Evolutionary conservation across 2,329 filamentous ascomycete species (phyloP).

Genomic region (Amauroascus niger): DNA sequence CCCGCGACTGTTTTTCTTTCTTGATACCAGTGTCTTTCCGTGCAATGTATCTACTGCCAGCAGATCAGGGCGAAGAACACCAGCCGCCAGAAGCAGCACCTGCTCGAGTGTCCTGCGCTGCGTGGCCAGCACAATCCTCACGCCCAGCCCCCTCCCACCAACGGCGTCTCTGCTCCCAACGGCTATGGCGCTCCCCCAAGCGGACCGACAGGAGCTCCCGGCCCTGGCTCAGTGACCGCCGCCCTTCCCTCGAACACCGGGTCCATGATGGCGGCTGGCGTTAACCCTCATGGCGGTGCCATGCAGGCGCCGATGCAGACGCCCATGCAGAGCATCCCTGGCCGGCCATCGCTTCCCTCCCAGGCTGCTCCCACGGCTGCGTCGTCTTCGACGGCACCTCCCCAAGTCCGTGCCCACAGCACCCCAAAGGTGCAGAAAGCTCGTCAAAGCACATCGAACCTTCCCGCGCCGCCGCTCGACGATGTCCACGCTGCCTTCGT

Average conservation of each 20-base stretch:
- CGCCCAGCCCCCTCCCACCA: constrained; percentile 31
- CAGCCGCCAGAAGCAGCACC: constrained; percentile 44
- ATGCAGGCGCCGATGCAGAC: constrained; percentile 37
- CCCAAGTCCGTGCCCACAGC: constrained; percentile 28
- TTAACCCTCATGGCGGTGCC: constrained; percentile 36
- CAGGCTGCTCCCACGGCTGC: constrained; percentile 28
- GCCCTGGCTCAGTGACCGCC: constrained; percentile 24
- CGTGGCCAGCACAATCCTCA: constrained; percentile 39
- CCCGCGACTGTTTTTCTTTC: no score
- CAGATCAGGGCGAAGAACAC: constrained; percentile 46
- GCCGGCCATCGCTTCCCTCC: constrained; percentile 33
- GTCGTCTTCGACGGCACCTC: constrained; percentile 23
- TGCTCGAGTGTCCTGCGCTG: constrained; percentile 42
- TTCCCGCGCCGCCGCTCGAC: constrained; percentile 40
- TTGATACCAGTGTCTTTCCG: constrained; percentile 41
- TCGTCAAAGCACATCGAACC: constrained; percentile 32
- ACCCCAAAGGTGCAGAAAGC: constrained; percentile 30
- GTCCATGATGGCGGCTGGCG: constrained; percentile 37
- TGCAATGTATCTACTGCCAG: constrained; percentile 46
- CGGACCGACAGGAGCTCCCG: constrained; percentile 25
- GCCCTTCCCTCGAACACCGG: constrained; percentile 36
- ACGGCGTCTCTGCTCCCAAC: constrained; percentile 35
- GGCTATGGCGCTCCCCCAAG: constrained; percentile 37
- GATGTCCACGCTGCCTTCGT: constrained; percentile 43
- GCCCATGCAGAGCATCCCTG: constrained; percentile 33